A percentile compares a stretch with the other conserved stretches of the same genome.
These are phyloP conservation scores for Sisymbrium altissimum DNA, from an alignment of 345 rosid species.

Conservation along the genomic window DNA sequence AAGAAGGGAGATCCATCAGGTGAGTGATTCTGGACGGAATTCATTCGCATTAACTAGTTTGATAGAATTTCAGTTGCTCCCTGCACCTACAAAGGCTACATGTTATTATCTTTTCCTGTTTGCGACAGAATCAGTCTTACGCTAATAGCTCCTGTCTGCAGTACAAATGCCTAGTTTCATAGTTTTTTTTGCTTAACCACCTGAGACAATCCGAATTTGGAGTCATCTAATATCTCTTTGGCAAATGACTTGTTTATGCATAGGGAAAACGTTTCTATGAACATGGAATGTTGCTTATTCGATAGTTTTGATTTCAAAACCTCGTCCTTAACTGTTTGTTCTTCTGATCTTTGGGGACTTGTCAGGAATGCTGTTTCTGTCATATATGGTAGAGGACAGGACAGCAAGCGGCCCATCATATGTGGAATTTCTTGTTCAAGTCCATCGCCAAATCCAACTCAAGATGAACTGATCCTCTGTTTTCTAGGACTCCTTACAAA, in stretches of 20 bases:
- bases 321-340: neutral
- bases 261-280: neutral
- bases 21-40: slow-evolving; percentile 34
- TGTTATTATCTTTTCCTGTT: neutral
- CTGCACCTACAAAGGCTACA: neutral
- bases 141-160: neutral
- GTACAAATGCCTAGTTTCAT: neutral
- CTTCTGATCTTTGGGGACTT: neutral
- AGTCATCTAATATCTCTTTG: neutral
- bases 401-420: slow-evolving; percentile 65
- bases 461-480: slow-evolving; percentile 55
- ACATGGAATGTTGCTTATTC: neutral
- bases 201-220: neutral
- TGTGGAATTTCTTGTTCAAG: slow-evolving; percentile 81
- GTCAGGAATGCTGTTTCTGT: slow-evolving; percentile 72
- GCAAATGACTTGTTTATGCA: neutral
- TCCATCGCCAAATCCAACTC: slow-evolving; percentile 83
- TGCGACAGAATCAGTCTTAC: slow-evolving; percentile 1
- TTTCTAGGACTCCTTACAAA: neutral
- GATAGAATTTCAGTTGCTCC: neutral
- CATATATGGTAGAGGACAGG: slow-evolving; percentile 81
- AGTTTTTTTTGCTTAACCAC: neutral
- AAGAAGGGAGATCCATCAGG: slow-evolving; percentile 93
- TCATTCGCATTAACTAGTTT: neutral
- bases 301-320: slow-evolving; percentile 4